Percentiles rank a stretch among this genome's conserved stretches.
Conservation (phyloP, 148 eudicot genomes). For the Polygonum maritimum region DNA sequence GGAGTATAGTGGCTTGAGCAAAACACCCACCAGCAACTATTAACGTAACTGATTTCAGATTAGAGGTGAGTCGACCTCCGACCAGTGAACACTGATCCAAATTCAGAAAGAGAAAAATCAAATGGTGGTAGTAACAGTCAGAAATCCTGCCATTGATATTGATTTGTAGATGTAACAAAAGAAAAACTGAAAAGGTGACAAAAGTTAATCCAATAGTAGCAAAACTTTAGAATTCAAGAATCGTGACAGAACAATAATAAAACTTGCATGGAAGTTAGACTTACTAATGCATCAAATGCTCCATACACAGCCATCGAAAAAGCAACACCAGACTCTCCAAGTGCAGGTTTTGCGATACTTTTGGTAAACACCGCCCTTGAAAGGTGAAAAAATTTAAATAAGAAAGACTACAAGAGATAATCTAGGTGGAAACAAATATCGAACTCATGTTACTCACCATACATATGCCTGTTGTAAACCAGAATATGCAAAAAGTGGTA, state of each 20-base stretch:
- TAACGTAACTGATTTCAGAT: constrained; percentile 63
- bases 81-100: constrained; percentile 64
- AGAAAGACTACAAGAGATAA: constrained; percentile 9
- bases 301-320: constrained; percentile 96
- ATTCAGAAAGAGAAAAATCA: background rate
- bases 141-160: background rate
- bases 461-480: constrained; percentile 99
- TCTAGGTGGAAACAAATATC: background rate
- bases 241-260: background rate
- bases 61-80: constrained; percentile 79
- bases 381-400: background rate
- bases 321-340: constrained; percentile 90
- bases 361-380: constrained; percentile 85
- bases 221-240: background rate
- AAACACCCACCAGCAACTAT: constrained; percentile 64
- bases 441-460: constrained; percentile 38
- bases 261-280: constrained; percentile 18
- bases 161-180: background rate
- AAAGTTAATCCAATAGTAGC: background rate
- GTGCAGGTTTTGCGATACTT: constrained; percentile 67
- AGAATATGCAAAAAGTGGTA: constrained; percentile 92
- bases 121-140: background rate
- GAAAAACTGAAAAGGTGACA: background rate
- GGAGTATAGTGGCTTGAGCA: constrained; percentile 51
- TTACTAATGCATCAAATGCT: constrained; percentile 87